Conservation (phyloP, 2,329 filamentous ascomycete genomes). For the Hymenoscyphus scutula region DNA sequence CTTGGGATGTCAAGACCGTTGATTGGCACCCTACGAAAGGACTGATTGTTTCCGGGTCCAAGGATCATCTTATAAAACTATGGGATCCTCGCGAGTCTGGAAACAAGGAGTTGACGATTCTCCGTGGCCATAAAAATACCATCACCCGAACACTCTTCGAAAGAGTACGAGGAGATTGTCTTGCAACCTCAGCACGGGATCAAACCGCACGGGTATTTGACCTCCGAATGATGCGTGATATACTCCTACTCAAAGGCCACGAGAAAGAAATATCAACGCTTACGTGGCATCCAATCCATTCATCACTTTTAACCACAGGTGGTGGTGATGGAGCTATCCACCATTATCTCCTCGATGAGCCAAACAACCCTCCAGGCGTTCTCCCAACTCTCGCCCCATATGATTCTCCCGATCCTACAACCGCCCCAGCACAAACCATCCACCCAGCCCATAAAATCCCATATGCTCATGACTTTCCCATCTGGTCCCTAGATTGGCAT, state of each 20-base stretch:
- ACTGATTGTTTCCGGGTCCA: slow-evolving; percentile 90
- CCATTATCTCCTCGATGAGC: slow-evolving; percentile 95
- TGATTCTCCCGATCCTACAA: slow-evolving; percentile 75
- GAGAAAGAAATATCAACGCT: slow-evolving; percentile 95
- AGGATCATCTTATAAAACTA: slow-evolving; percentile 94
- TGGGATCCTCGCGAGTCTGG: slow-evolving; percentile 76
- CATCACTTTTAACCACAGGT: slow-evolving; percentile 84
- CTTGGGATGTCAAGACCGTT: slow-evolving; percentile 95
- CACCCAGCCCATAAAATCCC: slow-evolving; percentile 84
- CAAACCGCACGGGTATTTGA: slow-evolving; percentile 93
- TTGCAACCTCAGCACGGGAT: slow-evolving; percentile 91
- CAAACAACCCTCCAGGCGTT: slow-evolving; percentile 76
- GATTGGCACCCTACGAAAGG: slow-evolving; percentile 98
- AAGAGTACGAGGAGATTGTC: slow-evolving; percentile 74
- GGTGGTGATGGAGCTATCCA: slow-evolving; percentile 86
- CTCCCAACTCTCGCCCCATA: slow-evolving; percentile 75
- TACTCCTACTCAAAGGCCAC: slow-evolving; percentile 87
- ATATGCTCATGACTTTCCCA: slow-evolving; percentile 89
- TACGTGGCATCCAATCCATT: slow-evolving; percentile 90
- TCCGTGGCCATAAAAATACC: slow-evolving; percentile 96
- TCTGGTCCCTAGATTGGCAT: slow-evolving; percentile 98
- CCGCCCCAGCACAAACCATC: slow-evolving; percentile 83
- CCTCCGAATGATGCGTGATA: slow-evolving; percentile 96
- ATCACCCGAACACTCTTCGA: slow-evolving; percentile 93
- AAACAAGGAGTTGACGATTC: slow-evolving; percentile 63